A percentile compares a stretch with the other conserved stretches of the same genome.
Evolutionary conservation across 257 asterid species (phyloP).

Genomic region (Cruciata laevipes): DNA sequence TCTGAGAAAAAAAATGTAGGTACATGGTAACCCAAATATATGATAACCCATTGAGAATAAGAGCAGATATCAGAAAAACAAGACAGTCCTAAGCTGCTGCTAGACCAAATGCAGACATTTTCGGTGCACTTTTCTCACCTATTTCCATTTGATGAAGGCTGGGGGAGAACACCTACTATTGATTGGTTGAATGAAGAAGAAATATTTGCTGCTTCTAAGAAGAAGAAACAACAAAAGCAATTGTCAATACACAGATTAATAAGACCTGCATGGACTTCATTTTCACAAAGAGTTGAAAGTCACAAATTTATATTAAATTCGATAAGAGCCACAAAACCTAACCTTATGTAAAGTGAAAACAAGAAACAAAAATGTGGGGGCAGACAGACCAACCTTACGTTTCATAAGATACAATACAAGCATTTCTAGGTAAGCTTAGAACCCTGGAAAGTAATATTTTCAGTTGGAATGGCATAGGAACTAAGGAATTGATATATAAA

Average conservation of each 20-base stretch:
- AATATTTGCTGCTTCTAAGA: constrained; percentile 73
- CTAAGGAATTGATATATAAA: neutral
- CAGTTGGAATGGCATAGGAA: neutral
- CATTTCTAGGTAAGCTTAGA: neutral
- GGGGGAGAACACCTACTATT: constrained; percentile 83
- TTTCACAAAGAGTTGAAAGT: neutral
- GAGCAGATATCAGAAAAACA: neutral
- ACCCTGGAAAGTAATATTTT: neutral
- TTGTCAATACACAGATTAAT: constrained; percentile 1
- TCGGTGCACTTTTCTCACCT: constrained; percentile 40
- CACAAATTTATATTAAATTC: neutral
- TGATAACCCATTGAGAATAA: neutral
- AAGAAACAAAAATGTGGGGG: neutral
- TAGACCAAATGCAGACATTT: constrained; percentile 12
- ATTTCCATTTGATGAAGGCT: constrained; percentile 74
- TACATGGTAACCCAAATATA: neutral
- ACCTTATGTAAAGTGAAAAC: neutral
- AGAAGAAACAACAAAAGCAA: constrained; percentile 12
- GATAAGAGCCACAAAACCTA: neutral
- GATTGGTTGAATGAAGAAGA: constrained; percentile 56
- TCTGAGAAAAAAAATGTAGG: neutral
- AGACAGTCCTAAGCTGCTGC: neutral
- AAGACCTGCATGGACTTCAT: neutral
- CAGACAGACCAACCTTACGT: neutral
- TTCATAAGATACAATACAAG: neutral